Evolutionary conservation across 164 flowering plant species (phyloP), one percentile per base, ranked within the genome.

Genomic region (grape (Vitis vinifera)): DNA sequence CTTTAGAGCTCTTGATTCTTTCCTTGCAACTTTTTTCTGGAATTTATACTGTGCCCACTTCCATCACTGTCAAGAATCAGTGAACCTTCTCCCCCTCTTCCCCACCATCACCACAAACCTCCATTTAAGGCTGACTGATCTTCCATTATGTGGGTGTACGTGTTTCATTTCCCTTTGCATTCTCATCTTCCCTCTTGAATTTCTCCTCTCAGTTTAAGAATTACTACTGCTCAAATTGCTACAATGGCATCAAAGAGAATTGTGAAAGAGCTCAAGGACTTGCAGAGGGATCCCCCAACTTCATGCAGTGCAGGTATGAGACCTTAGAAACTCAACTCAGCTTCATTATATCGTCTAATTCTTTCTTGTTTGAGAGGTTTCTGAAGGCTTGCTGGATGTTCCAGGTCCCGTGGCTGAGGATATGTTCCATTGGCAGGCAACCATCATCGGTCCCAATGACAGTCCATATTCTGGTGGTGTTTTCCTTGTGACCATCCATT

Each of bases 391-490:
- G n/a, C 49, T 27, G 19, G 57, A 51, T 13, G 27, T 68, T 68
- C 62, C 82, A 87, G 94, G 94, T 72, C 94, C 94, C 55, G 88
- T 83, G 47, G 89, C 82, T 13, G 91, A 89, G 59, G 89, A 89
- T 67, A 86, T 88, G 94, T 90, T 90, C 77, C 94, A 85, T 63
- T 90, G 94, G 92, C 92, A 90, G 78, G 92, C 95, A 71, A 90
- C 92, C 63, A 85, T 90, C 19, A 85, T 87, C 2, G 93, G 91
- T 71, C 93, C 93, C 23, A 85, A 80, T 49, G 93, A 89, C 37
- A 87, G 89, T 73, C 93, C 93, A 10, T 89, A 89, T 70, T 64
- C 91, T 2, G 91, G 89, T 8, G 92, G 92, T 60, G 87, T 88
- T 37, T 88, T 88, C 80, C 83, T 89, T 52, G 87, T 85, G 4